These are phyloP conservation scores for Pichia terricola DNA, from an alignment of 1,139 yeast species.

Conservation along the genomic window DNA sequence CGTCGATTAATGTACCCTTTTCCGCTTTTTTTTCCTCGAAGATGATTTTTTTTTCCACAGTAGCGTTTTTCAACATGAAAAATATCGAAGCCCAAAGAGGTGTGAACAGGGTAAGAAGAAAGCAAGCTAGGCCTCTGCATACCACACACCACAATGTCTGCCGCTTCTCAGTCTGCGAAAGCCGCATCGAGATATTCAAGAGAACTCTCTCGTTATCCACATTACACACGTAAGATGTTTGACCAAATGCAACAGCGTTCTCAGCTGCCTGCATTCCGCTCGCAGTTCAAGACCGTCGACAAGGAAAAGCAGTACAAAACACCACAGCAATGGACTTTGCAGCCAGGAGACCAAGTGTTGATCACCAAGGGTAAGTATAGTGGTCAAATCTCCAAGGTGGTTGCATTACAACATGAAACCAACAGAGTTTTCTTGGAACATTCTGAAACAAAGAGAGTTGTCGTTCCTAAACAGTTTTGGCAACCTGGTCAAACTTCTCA, in stretches of 20 bases:
- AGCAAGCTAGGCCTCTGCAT: no score
- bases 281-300: slow-evolving; percentile 25
- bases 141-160: slow-evolving; percentile 5
- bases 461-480: slow-evolving; percentile 67
- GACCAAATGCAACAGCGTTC: slow-evolving; percentile 20
- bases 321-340: slow-evolving; percentile 40
- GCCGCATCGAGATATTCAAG: slow-evolving; percentile 14
- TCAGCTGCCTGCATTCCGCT: slow-evolving; percentile 23
- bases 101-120: no score
- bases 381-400: slow-evolving; percentile 61
- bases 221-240: slow-evolving; percentile 19
- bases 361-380: slow-evolving; percentile 59
- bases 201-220: slow-evolving; percentile 24
- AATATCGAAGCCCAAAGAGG: no score
- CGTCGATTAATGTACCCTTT: no score
- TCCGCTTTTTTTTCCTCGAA: no score
- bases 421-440: slow-evolving; percentile 47
- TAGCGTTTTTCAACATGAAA: no score
- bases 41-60: no score
- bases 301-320: slow-evolving; percentile 30
- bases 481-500: slow-evolving; percentile 64
- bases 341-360: slow-evolving; percentile 57
- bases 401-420: slow-evolving; percentile 35
- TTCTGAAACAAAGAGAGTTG: slow-evolving; percentile 42
- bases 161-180: slow-evolving; percentile 2